These are phyloP conservation scores for Neurospora pannonica DNA, from an alignment of 495 filamentous ascomycete species.

Conservation along the genomic window DNA sequence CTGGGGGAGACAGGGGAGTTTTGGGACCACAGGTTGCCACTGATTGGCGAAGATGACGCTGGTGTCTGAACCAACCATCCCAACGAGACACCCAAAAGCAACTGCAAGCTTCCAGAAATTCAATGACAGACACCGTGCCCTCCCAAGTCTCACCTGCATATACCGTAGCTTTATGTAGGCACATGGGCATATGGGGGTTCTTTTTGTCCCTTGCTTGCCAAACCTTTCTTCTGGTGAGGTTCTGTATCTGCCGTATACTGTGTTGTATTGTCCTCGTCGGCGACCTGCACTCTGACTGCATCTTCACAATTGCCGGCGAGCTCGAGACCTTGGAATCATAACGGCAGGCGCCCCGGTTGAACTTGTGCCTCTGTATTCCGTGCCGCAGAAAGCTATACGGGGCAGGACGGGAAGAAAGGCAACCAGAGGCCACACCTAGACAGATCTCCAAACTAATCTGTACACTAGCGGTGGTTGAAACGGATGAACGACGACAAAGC, in stretches of 20 bases:
- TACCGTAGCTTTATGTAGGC: background rate
- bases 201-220: background rate
- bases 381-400: background rate
- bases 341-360: background rate
- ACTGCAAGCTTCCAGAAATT: background rate
- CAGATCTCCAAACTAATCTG: background rate
- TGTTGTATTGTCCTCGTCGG: background rate
- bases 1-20: background rate
- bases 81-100: background rate
- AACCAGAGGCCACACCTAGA: background rate
- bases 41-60: background rate
- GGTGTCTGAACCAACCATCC: background rate
- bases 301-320: background rate
- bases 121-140: background rate
- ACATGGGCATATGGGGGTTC: background rate
- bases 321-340: background rate
- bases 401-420: background rate
- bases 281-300: background rate
- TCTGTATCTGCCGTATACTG: background rate
- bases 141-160: background rate
- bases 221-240: background rate
- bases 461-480: background rate
- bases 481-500: background rate
- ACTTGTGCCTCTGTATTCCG: background rate
- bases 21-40: background rate